Conservation (phyloP, 495 filamentous ascomycete species). For the Tuber borchii region DNA sequence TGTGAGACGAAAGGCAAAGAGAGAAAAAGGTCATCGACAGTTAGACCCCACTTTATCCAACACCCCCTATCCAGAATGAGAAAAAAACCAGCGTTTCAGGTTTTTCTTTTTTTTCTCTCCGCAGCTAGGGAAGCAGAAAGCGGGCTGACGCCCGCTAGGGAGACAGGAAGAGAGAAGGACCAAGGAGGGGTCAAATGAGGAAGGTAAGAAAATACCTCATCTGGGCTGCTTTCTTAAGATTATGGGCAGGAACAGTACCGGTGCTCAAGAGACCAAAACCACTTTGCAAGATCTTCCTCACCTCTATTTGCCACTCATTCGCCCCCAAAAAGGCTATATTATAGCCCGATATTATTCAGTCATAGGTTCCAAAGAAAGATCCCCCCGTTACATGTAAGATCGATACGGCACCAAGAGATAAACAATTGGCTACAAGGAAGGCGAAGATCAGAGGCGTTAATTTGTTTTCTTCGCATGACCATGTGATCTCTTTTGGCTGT, state of each 20-base stretch:
- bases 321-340: neutral
- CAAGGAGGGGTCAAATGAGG: constrained; percentile 17
- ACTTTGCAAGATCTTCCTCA: neutral
- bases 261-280: neutral
- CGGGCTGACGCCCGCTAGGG: constrained; percentile 15
- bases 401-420: neutral
- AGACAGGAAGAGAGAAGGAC: neutral
- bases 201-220: constrained; percentile 35
- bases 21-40: constrained; percentile 15
- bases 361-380: neutral
- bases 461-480: neutral
- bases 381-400: neutral
- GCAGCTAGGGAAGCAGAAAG: constrained; percentile 18
- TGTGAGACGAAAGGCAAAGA: constrained; percentile 14
- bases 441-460: neutral
- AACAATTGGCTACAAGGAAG: neutral
- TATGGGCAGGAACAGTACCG: neutral
- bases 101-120: constrained; percentile 5
- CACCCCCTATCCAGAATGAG: constrained; percentile 12
- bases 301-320: neutral
- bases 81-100: constrained; percentile 29
- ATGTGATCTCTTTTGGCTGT: neutral
- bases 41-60: constrained; percentile 29
- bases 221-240: neutral
- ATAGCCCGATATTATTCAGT: neutral